These are phyloP conservation scores for Saccharomycopsis synnaedendra DNA, from an alignment of 805 yeast genomes.

Conservation along the genomic window DNA sequence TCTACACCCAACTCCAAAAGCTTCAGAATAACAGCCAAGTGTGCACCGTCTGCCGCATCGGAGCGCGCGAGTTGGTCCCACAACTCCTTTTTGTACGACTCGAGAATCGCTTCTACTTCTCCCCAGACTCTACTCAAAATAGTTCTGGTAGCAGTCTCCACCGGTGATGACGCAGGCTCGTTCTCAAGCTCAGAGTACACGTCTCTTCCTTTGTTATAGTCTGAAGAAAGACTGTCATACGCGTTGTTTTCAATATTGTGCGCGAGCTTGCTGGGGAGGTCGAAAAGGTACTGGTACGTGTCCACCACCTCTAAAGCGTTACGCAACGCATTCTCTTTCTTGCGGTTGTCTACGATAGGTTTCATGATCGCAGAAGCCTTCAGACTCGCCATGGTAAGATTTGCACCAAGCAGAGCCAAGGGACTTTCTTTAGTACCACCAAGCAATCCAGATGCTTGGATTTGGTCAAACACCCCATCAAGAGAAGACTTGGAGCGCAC, in stretches of 20 bases:
- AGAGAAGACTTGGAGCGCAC: constrained; percentile 54
- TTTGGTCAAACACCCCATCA: constrained; percentile 47
- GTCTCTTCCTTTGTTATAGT: constrained; percentile 41
- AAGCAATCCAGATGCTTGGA: constrained; percentile 27
- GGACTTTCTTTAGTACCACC: constrained; percentile 22
- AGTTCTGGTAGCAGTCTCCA: constrained; percentile 21
- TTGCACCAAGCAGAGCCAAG: constrained; percentile 27
- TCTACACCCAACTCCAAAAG: constrained; percentile 51
- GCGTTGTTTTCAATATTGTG: constrained; percentile 36
- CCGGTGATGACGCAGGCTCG: neutral
- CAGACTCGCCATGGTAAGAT: constrained; percentile 37
- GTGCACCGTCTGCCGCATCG: constrained; percentile 21
- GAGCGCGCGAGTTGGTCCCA: constrained; percentile 36
- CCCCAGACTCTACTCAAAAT: constrained; percentile 44
- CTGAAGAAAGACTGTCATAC: constrained; percentile 44
- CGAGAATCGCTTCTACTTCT: constrained; percentile 42
- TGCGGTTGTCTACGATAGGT: constrained; percentile 44
- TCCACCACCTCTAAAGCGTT: constrained; percentile 40
- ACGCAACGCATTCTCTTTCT: constrained; percentile 36
- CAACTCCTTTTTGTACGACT: constrained; percentile 38
- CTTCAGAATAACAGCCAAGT: constrained; percentile 32
- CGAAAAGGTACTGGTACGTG: constrained; percentile 40
- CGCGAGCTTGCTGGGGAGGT: constrained; percentile 41
- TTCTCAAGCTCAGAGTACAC: constrained; percentile 8
- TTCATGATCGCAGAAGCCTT: constrained; percentile 42